These are phyloP conservation scores for Talaromyces nanjingensis DNA, from an alignment of 495 filamentous ascomycete species.

Conservation along the genomic window DNA sequence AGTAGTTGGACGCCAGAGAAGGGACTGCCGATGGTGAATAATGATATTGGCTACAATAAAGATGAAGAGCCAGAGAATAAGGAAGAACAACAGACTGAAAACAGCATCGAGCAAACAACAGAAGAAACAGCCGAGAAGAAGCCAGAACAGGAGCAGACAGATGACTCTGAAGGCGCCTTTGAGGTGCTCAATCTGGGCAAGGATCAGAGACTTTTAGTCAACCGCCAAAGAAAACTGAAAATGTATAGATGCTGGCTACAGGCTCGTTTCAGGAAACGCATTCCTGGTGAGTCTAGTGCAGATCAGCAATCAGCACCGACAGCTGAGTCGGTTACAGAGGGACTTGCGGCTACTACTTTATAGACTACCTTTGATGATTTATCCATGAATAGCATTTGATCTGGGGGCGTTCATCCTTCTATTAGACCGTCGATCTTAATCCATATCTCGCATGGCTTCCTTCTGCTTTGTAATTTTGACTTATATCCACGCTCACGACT, in stretches of 20 bases:
- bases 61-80: not conserved
- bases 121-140: not conserved
- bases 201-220: constrained; percentile 85
- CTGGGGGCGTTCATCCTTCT: not conserved
- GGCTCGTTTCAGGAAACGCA: constrained; percentile 73
- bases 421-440: not conserved
- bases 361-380: not conserved
- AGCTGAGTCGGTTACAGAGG: not conserved
- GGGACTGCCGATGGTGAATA: constrained; percentile 20
- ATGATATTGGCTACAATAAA: constrained; percentile 10
- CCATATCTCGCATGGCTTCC: not conserved
- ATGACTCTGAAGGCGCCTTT: constrained; percentile 36
- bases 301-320: not conserved
- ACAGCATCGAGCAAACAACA: not conserved
- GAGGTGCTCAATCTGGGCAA: constrained; percentile 69
- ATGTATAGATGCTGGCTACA: constrained; percentile 99
- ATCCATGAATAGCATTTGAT: not conserved
- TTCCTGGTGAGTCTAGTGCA: not conserved
- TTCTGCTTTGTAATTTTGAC: not conserved
- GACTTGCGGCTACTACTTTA: not conserved
- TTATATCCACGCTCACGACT: not conserved
- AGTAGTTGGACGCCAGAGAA: constrained; percentile 39
- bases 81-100: constrained; percentile 5
- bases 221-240: constrained; percentile 80
- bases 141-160: not conserved